Percentiles rank a stretch among this genome's conserved stretches.
Evolutionary conservation across 139 green algal species (phyloP).

Genomic region (Nannochloris sp.): DNA sequence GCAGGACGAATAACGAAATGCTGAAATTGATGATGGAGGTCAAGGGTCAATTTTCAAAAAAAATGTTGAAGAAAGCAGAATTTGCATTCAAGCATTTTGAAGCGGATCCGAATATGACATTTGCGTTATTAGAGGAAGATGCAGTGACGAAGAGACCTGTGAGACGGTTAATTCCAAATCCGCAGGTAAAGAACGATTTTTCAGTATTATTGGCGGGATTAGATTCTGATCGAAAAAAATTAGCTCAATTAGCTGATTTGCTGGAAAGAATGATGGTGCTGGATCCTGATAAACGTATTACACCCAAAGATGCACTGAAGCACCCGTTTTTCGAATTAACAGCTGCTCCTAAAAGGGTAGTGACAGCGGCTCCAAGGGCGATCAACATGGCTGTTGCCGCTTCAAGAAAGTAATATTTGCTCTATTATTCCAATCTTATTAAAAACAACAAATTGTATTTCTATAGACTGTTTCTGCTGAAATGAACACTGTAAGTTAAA

Average conservation of each 20-base stretch:
- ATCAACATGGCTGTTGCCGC: no score
- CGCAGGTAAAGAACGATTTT: constrained; percentile 65
- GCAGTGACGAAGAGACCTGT: constrained; percentile 63
- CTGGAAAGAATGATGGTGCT: constrained; percentile 90
- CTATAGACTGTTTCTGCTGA: no score
- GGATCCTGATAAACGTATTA: constrained; percentile 92
- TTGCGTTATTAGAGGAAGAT: constrained; percentile 72
- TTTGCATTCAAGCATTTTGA: constrained; percentile 78
- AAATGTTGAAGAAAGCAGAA: constrained; percentile 75
- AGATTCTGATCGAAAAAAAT: constrained; percentile 26
- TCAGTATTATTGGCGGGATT: constrained; percentile 30
- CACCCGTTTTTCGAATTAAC: constrained; percentile 83
- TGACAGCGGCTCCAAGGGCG: no score
- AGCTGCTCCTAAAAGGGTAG: neutral
- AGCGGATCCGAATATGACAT: constrained; percentile 61
- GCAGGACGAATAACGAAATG: constrained; percentile 98
- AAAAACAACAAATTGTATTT: no score
- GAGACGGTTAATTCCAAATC: constrained; percentile 64
- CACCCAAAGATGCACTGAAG: constrained; percentile 69
- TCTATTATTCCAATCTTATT: no score
- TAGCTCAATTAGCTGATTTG: constrained; percentile 75
- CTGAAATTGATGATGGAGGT: constrained; percentile 92
- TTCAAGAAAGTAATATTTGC: no score
- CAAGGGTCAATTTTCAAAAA: constrained; percentile 92
- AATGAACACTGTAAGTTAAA: no score